Evolutionary conservation across 148 eudicot genomes (phyloP).

Genomic region (Camellia lanceoleosa): DNA sequence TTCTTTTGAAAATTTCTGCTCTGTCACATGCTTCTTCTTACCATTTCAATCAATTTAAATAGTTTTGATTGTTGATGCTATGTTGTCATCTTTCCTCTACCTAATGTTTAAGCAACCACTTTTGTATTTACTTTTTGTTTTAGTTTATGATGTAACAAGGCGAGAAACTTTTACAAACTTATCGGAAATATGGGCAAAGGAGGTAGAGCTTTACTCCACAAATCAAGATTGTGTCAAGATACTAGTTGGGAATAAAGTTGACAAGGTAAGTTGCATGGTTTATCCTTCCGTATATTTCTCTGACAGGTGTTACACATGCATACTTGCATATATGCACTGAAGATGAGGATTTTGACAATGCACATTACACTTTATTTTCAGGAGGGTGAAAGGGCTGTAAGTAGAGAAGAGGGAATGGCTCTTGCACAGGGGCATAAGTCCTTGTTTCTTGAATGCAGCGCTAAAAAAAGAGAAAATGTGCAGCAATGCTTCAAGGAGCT

Average conservation of each 20-base stretch:
- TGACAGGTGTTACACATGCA: neutral
- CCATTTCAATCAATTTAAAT: too few relatives aligned
- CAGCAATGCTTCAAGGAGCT: slow-evolving; percentile 57
- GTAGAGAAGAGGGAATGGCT: slow-evolving; percentile 55
- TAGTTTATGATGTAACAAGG: slow-evolving; percentile 26
- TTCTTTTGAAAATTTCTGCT: too few relatives aligned
- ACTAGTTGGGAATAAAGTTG: slow-evolving; percentile 65
- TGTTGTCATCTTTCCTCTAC: neutral
- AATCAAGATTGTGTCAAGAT: slow-evolving; percentile 48
- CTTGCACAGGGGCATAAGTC: slow-evolving; percentile 50
- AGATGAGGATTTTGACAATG: slow-evolving; percentile 1
- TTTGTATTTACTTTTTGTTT: slow-evolving; percentile 2
- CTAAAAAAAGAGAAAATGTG: slow-evolving; percentile 55
- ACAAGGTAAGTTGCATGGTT: slow-evolving; percentile 38
- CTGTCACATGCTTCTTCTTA: too few relatives aligned
- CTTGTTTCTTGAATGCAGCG: slow-evolving; percentile 59
- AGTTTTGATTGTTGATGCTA: too few relatives aligned
- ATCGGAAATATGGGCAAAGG: too few relatives aligned
- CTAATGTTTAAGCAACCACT: neutral
- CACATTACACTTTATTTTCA: slow-evolving; percentile 16
- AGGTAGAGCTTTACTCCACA: too few relatives aligned
- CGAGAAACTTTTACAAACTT: too few relatives aligned
- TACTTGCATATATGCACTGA: neutral
- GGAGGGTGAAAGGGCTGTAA: slow-evolving; percentile 54
- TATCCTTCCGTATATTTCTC: neutral